Percentiles rank a stretch among this genome's conserved stretches.
Conservation (phyloP, 257 asterid genomes). For the Marsdenia floribunda region DNA sequence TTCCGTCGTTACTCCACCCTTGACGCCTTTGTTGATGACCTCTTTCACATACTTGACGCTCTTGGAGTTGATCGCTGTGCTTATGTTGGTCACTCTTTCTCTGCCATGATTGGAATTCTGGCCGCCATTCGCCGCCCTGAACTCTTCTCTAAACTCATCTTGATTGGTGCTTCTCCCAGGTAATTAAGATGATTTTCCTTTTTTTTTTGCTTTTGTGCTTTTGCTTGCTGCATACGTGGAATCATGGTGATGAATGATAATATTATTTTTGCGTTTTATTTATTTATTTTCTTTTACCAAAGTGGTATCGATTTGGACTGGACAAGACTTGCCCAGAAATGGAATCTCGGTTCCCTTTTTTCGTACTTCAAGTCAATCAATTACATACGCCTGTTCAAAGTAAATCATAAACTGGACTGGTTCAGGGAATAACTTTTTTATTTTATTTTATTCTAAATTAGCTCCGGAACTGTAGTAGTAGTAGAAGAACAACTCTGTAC, state of each 20-base stretch:
- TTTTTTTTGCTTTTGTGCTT: not conserved
- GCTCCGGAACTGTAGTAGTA: not conserved
- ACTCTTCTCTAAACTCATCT: constrained; percentile 77
- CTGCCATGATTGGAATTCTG: constrained; percentile 86
- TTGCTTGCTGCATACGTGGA: not conserved
- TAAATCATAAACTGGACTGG: not conserved
- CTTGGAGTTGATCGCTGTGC: constrained; percentile 59
- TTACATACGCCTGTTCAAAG: not conserved
- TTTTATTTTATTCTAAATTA: no score
- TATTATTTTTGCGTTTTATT: no score
- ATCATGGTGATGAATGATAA: not conserved
- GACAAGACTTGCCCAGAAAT: constrained; percentile 9
- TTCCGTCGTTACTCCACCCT: constrained; percentile 77
- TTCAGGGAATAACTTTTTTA: not conserved
- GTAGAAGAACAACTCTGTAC: no score
- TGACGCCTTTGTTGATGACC: constrained; percentile 88
- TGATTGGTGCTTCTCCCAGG: constrained; percentile 95
- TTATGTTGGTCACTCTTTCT: constrained; percentile 91
- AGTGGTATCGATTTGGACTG: not conserved
- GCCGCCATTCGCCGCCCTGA: constrained; percentile 94
- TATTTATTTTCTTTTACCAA: not conserved
- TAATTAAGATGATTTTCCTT: constrained; percentile 12
- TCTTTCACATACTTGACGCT: constrained; percentile 61
- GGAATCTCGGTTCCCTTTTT: constrained; percentile 19
- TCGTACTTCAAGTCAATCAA: not conserved